A percentile compares a stretch with the other conserved stretches of the same genome.
phyloP scores from a whole-genome alignment of 805 yeast genomes.

The Cyberlindnera meyerae region DNA sequence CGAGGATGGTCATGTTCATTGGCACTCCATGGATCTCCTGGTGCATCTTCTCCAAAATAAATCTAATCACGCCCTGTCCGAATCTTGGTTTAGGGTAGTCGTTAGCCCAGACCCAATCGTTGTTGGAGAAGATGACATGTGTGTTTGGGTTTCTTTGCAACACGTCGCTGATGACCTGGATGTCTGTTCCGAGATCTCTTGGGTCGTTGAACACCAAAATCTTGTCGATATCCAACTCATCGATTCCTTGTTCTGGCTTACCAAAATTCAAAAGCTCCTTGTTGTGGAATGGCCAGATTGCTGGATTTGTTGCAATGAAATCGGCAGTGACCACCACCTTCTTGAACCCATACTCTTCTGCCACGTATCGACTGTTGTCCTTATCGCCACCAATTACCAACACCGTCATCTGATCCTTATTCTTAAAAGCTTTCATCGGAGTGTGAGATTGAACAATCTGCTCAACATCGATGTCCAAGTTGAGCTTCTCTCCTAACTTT shows the following conservation, averaged over 20 bases:
- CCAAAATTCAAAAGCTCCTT: slow-evolving; percentile 40
- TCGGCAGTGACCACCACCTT: slow-evolving; percentile 74
- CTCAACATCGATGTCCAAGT: slow-evolving; percentile 23
- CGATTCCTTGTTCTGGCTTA: slow-evolving; percentile 15
- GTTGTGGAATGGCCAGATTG: slow-evolving; percentile 71
- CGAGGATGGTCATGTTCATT: slow-evolving; percentile 57
- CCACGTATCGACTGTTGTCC: slow-evolving; percentile 67
- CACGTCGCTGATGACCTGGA: slow-evolving; percentile 71
- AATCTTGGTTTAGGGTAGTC: slow-evolving; percentile 73
- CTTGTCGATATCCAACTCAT: slow-evolving; percentile 45
- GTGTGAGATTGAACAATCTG: slow-evolving; percentile 88
- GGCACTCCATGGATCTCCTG: slow-evolving; percentile 42
- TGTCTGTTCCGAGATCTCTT: slow-evolving; percentile 79
- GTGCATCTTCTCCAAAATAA: slow-evolving; percentile 57
- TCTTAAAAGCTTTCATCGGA: slow-evolving; percentile 62
- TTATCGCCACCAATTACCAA: slow-evolving; percentile 81
- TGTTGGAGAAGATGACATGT: slow-evolving; percentile 76
- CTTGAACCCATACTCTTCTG: slow-evolving; percentile 69
- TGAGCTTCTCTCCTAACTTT: slow-evolving; percentile 43
- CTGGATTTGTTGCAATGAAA: slow-evolving; percentile 59
- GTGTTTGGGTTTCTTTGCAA: slow-evolving; percentile 60
- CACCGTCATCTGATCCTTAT: slow-evolving; percentile 50
- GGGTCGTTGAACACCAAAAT: slow-evolving; percentile 85
- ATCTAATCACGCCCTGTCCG: slow-evolving; percentile 87
- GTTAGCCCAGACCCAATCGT: slow-evolving; percentile 86